Conservation (phyloP, 257 asterid genomes). For the Nicotiana sylvestris region DNA sequence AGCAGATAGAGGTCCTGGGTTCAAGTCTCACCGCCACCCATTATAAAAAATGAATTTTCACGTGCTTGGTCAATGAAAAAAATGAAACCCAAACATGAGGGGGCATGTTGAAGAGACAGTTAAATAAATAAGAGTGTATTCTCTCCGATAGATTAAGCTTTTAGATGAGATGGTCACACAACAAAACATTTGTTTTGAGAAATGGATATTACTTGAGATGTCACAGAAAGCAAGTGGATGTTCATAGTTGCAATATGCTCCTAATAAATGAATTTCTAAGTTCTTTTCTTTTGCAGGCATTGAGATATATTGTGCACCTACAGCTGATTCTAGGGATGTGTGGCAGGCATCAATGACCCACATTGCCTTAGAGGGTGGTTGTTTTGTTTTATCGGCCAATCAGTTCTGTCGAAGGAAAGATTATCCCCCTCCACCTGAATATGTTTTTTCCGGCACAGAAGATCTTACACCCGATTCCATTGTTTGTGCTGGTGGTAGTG, state of each 20-base stretch:
- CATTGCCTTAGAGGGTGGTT: slow-evolving; percentile 94
- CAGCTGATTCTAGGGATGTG: slow-evolving; percentile 84
- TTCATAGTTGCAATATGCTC: not conserved
- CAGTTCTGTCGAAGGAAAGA: slow-evolving; percentile 92
- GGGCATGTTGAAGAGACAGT: no score
- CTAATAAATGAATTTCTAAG: not conserved
- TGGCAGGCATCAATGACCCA: slow-evolving; percentile 99
- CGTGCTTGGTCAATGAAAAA: no score
- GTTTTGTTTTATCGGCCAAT: slow-evolving; percentile 91
- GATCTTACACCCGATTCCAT: slow-evolving; percentile 79
- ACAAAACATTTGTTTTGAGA: not conserved
- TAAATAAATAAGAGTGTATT: no score
- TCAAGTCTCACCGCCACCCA: no score
- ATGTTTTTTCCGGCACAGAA: slow-evolving; percentile 60
- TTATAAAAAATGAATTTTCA: no score
- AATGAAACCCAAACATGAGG: no score
- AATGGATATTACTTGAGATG: not conserved
- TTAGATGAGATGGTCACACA: no score
- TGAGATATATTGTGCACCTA: slow-evolving; percentile 95
- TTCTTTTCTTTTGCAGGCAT: slow-evolving; percentile 42
- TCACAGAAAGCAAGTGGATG: not conserved
- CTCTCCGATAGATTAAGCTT: no score
- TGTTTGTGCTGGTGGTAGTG: slow-evolving; percentile 95
- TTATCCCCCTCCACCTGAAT: slow-evolving; percentile 92
- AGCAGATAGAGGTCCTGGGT: no score